These are phyloP conservation scores for Metarhizium rileyi DNA, from an alignment of 2,329 filamentous ascomycete genomes.

Conservation along the genomic window DNA sequence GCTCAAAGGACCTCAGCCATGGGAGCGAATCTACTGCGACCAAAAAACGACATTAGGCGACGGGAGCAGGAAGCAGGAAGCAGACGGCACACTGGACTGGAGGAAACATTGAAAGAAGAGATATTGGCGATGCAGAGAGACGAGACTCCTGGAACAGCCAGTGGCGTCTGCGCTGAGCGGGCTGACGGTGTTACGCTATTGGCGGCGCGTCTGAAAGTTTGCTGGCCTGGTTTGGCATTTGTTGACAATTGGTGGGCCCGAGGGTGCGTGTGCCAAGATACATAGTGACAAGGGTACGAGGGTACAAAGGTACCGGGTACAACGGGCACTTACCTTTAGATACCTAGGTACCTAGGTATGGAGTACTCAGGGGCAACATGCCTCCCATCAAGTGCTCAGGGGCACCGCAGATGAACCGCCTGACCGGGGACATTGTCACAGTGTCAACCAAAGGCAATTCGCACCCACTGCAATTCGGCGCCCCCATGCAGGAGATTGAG, in stretches of 20 bases:
- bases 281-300: too few species aligned
- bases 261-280: neutral
- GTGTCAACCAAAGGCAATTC: neutral
- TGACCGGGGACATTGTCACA: too few species aligned
- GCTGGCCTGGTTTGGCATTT: neutral
- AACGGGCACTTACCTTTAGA: too few species aligned
- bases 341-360: too few species aligned
- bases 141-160: neutral
- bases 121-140: neutral
- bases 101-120: neutral
- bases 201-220: neutral
- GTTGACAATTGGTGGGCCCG: neutral
- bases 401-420: too few species aligned
- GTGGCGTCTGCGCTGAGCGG: neutral
- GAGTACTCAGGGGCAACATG: too few species aligned
- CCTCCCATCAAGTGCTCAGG: too few species aligned
- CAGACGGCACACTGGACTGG: neutral
- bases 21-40: neutral
- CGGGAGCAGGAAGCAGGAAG: too few species aligned
- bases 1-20: too few species aligned
- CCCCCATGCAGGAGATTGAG: too few species aligned
- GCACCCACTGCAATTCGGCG: too few species aligned
- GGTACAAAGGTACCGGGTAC: too few species aligned
- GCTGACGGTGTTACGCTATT: conserved; percentile 4
- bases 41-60: neutral